These are phyloP conservation scores for Lachnellula occidentalis DNA, from an alignment of 2,329 filamentous ascomycete species.

Conservation along the genomic window DNA sequence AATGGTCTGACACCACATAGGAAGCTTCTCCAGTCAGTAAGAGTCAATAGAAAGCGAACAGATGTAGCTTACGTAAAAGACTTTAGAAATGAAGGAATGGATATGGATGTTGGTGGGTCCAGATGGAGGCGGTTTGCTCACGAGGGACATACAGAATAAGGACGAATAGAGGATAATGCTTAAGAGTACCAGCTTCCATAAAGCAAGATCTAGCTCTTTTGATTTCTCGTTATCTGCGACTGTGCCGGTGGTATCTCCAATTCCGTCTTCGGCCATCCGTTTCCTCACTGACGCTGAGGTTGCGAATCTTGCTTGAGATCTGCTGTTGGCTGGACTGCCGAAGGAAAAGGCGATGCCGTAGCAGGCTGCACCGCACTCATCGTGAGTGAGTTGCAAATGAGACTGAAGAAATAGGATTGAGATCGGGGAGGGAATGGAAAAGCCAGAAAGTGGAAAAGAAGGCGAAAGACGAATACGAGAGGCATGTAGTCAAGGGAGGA, in stretches of 20 bases:
- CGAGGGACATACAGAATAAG: neutral
- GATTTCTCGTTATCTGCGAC: neutral
- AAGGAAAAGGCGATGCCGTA: neutral
- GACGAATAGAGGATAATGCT: neutral
- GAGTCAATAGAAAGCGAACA: neutral
- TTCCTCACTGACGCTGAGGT: neutral
- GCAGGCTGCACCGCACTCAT: neutral
- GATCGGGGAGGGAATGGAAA: neutral
- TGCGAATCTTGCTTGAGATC: neutral
- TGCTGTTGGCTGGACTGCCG: neutral
- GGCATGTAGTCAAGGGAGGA: neutral
- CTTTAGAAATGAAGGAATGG: constrained; percentile 11
- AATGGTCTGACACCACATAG: constrained; percentile 43
- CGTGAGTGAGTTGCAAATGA: neutral
- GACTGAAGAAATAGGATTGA: neutral
- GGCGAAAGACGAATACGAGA: neutral
- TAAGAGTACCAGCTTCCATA: neutral
- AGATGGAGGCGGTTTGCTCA: neutral
- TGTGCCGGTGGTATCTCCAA: neutral
- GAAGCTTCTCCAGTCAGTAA: constrained; percentile 17
- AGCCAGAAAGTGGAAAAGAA: neutral
- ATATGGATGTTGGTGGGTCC: neutral
- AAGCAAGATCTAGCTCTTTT: neutral
- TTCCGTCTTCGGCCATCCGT: neutral
- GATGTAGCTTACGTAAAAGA: constrained; percentile 20